These are phyloP conservation scores for Mycena alexandri DNA, from an alignment of 768 basidiomycete genomes.

Conservation along the genomic window DNA sequence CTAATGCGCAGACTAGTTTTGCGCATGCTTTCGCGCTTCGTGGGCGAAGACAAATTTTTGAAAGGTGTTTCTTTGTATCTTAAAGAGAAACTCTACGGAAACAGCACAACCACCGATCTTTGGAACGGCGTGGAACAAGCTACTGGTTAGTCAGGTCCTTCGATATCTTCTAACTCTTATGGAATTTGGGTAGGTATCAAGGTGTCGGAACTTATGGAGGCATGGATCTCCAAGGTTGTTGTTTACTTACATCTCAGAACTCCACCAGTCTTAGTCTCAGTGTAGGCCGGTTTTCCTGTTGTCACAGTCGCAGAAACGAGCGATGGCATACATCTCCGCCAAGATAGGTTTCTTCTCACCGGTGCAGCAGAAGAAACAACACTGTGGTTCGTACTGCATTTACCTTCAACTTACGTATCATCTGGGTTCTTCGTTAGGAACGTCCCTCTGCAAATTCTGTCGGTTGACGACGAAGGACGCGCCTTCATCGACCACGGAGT, in stretches of 20 bases:
- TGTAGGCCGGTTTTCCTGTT: constrained; percentile 78
- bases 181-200: constrained; percentile 56
- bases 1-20: constrained; percentile 56
- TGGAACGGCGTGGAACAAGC: constrained; percentile 77
- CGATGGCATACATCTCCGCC: constrained; percentile 69
- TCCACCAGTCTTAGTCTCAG: neutral
- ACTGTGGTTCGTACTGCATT: constrained; percentile 59
- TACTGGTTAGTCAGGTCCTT: constrained; percentile 49
- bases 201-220: constrained; percentile 74
- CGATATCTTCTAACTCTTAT: constrained; percentile 6
- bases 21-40: constrained; percentile 76
- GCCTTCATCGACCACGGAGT: constrained; percentile 61
- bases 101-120: constrained; percentile 73
- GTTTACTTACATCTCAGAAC: neutral
- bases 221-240: constrained; percentile 73
- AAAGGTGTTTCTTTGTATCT: constrained; percentile 80
- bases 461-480: constrained; percentile 61
- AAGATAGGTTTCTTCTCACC: constrained; percentile 79
- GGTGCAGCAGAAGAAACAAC: constrained; percentile 76
- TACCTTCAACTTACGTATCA: neutral
- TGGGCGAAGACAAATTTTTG: constrained; percentile 77
- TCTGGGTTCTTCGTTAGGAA: constrained; percentile 52
- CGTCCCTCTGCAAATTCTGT: constrained; percentile 71
- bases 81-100: constrained; percentile 75
- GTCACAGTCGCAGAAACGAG: constrained; percentile 72